Percentiles rank a stretch among this genome's conserved stretches.
phyloP scores from a whole-genome alignment of 306 rosid species.

The Medicago ruthenica region DNA sequence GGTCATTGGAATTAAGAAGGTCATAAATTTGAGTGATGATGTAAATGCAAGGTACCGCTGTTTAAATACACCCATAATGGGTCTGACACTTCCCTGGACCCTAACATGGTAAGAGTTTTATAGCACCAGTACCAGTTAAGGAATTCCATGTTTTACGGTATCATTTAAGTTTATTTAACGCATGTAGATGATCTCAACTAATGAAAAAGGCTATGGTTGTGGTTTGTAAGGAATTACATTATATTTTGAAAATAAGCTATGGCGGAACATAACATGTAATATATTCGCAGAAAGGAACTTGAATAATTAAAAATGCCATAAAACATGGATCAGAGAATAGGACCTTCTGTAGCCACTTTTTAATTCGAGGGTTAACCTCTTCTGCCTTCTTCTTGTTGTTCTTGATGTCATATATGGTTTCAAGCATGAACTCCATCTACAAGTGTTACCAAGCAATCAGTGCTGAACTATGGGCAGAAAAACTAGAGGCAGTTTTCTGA shows the following conservation, averaged over 20 bases:
- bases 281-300: background rate
- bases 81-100: conserved; percentile 1
- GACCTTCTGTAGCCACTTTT: conserved; percentile 95
- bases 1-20: background rate
- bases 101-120: background rate
- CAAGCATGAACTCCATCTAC: conserved; percentile 99
- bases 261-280: conserved; percentile 4
- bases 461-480: conserved; percentile 23
- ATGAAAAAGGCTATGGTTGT: background rate
- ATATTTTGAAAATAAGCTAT: conserved; percentile 14
- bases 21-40: background rate
- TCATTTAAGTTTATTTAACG: background rate
- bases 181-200: background rate
- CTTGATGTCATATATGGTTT: conserved; percentile 90
- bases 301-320: conserved; percentile 29
- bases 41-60: background rate
- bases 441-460: conserved; percentile 47
- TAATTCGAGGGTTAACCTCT: conserved; percentile 81
- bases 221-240: conserved; percentile 15
- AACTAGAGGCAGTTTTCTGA: conserved; percentile 10
- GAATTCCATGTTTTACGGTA: background rate
- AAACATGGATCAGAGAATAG: conserved; percentile 33
- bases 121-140: background rate
- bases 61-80: background rate
- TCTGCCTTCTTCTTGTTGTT: conserved; percentile 85